phyloP scores from a whole-genome alignment of 2,329 filamentous ascomycete genomes.

The Aureobasidium sp. region DNA sequence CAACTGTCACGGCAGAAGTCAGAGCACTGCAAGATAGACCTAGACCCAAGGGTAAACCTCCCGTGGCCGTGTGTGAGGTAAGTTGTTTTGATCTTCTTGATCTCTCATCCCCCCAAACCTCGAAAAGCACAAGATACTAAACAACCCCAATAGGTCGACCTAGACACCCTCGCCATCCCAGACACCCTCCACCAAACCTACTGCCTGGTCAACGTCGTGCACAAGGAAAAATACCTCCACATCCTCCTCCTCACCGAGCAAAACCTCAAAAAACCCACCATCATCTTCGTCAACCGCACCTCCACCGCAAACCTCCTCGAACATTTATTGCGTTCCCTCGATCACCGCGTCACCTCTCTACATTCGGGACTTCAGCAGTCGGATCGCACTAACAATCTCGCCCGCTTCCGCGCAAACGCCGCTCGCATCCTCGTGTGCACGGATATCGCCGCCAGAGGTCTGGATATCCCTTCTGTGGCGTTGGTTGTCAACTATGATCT shows the following conservation, averaged over 20 bases:
- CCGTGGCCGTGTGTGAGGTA: constrained; percentile 76
- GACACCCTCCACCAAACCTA: constrained; percentile 75
- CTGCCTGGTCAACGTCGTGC: constrained; percentile 79
- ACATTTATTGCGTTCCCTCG: constrained; percentile 74
- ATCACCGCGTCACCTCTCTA: constrained; percentile 82
- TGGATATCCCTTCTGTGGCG: constrained; percentile 88
- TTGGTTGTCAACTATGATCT: constrained; percentile 94
- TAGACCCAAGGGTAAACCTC: constrained; percentile 57
- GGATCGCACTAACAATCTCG: constrained; percentile 79
- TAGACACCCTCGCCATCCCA: constrained; percentile 63
- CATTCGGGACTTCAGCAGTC: constrained; percentile 81
- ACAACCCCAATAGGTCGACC: constrained; percentile 48
- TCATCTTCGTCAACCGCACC: constrained; percentile 92
- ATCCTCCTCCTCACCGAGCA: constrained; percentile 70
- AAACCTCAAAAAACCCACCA: constrained; percentile 69
- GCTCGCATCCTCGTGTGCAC: constrained; percentile 89
- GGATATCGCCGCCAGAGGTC: constrained; percentile 85
- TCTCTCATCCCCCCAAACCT: no score
- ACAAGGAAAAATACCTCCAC: constrained; percentile 87
- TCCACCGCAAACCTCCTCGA: constrained; percentile 82
- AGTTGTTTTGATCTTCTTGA: no score
- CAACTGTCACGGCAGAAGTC: constrained; percentile 89
- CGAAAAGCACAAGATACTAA: not conserved
- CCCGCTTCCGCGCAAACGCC: constrained; percentile 80
- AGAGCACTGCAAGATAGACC: constrained; percentile 75